Base-by-base conservation (phyloP, 176 grass and related monocot genomes). In the Alopecurus myosuroides region DNA sequence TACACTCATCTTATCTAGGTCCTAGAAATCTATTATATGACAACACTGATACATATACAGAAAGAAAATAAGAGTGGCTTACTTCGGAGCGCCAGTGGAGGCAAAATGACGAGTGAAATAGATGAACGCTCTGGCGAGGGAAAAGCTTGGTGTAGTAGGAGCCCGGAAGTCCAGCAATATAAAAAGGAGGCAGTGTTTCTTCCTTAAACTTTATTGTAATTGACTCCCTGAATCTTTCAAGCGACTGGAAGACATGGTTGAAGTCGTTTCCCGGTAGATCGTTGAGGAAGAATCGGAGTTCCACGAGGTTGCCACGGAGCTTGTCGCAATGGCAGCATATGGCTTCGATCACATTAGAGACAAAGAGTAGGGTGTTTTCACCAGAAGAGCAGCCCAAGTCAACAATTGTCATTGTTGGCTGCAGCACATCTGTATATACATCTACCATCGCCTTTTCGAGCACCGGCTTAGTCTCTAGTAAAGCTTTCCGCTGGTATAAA, bases 261-360 rank as follows among this genome's bases (percentile, higher is more conserved):
- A 92, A 92, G 31, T 89, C 83, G 13, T 89, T 89, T 11, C 26
- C 72, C 0, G 73, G 74, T 12, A 89, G 90, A 23, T 92, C 90
- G n/a, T n/a, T n/a, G n/a, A n/a, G n/a, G n/a, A n/a, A n/a, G n/a
- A n/a, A n/a, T n/a, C n/a, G n/a, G n/a, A 92, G 9, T 53, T 92
- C 86, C 11, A 76, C 41, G 2, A 11, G 22, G 2, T 57, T 44
- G 2, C 14, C 60, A 29, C 4, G 35, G 23, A 55, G 30, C 17
- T 26, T 19, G 3, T 12, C 19, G 42, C 74, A 29, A 5, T 30
- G 30, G 28, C 20, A 26, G 0, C 26, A 18, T 66, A 66, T 66
- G 0, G 31, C 31, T 31, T 56, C 6, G 26, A 86, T 82, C 44
- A 70, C 74, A n/a, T 86, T 20, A 1, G 78, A 75, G 9, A 86